Conservation (phyloP, 306 rosid genomes). For the Medicago ruthenica region DNA sequence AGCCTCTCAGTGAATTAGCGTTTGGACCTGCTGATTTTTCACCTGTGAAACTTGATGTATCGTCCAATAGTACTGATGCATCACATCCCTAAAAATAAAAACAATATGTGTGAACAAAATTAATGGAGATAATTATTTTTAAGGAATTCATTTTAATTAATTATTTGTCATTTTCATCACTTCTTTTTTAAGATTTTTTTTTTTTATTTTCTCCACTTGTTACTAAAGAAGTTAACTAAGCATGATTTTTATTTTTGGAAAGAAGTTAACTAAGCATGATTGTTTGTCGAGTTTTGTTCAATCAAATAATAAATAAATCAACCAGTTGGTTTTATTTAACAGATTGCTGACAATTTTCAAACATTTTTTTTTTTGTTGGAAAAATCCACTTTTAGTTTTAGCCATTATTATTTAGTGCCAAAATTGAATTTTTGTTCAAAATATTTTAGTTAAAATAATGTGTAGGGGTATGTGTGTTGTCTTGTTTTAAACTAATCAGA, state of each 20-base stretch:
- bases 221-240: background rate
- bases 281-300: background rate
- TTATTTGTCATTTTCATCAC: background rate
- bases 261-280: background rate
- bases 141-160: background rate
- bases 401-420: background rate
- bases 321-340: conserved; percentile 8
- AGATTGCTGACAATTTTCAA: background rate
- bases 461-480: too few relatives aligned
- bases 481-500: too few relatives aligned
- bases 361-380: background rate
- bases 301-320: background rate
- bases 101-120: background rate
- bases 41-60: conserved; percentile 67
- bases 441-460: background rate
- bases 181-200: too few relatives aligned
- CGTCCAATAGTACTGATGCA: conserved; percentile 67
- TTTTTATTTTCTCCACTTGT: too few relatives aligned
- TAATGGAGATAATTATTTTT: background rate
- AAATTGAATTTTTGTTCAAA: background rate
- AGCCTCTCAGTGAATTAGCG: conserved; percentile 60
- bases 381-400: conserved; percentile 29
- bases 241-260: too few relatives aligned
- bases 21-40: conserved; percentile 67
- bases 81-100: conserved; percentile 68